A percentile compares a stretch with the other conserved stretches of the same genome.
Conservation (phyloP, 202 grass and related monocot genomes). For the Miscanthus sacchariflorus region DNA sequence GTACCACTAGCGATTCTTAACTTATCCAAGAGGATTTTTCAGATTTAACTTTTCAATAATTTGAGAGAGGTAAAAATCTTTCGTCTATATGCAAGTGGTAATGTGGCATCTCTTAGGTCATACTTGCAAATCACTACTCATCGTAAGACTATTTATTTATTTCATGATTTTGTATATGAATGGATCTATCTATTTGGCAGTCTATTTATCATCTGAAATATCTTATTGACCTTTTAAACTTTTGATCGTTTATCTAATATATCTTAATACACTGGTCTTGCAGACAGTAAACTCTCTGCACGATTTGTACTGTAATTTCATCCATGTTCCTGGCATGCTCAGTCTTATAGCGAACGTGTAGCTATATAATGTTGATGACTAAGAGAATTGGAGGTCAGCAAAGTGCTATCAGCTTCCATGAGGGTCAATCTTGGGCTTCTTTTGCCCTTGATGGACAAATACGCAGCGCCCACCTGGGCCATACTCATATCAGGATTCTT, state of each 20-base stretch:
- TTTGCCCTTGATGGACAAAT: conserved; percentile 43
- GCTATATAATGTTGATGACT: conserved; percentile 52
- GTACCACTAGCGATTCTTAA: background rate
- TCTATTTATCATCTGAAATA: conserved; percentile 25
- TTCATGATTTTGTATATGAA: background rate
- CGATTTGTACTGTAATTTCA: background rate
- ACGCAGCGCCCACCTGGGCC: conserved; percentile 69
- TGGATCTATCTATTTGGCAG: background rate
- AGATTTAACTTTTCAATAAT: background rate
- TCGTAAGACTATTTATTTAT: background rate
- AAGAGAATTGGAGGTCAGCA: conserved; percentile 31
- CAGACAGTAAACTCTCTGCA: conserved; percentile 24
- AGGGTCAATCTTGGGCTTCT: conserved; percentile 62
- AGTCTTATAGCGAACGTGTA: background rate
- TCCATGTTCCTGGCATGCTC: conserved; percentile 32
- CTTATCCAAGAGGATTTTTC: background rate
- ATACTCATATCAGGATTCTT: conserved; percentile 70
- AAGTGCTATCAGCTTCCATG: conserved; percentile 42
- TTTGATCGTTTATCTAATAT: background rate
- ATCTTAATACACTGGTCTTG: background rate
- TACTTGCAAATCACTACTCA: background rate
- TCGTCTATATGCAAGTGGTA: background rate
- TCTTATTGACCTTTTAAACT: background rate
- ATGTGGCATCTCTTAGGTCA: background rate
- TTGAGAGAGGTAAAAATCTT: background rate